These are phyloP conservation scores for Shiraia bambusicola DNA, from an alignment of 2,329 filamentous ascomycete species.

Conservation along the genomic window DNA sequence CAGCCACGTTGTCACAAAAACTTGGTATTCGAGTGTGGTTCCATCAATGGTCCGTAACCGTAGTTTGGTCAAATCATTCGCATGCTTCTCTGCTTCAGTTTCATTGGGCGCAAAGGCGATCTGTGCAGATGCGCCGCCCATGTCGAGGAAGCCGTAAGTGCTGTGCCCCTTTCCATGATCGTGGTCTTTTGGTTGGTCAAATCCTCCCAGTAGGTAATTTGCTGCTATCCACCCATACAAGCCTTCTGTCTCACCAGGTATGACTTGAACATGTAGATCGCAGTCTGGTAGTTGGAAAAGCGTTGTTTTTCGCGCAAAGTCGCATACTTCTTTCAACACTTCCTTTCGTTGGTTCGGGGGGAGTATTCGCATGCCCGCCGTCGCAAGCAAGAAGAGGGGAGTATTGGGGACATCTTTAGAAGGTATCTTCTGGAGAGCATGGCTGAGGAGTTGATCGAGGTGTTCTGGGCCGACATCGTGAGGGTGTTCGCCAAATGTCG, in stretches of 20 bases:
- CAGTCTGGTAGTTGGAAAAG: conserved; percentile 89
- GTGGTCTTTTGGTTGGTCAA: conserved; percentile 74
- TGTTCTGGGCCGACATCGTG: conserved; percentile 78
- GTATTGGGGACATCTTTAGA: conserved; percentile 75
- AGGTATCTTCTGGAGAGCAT: conserved; percentile 79
- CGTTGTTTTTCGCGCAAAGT: conserved; percentile 75
- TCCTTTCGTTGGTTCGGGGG: conserved; percentile 70
- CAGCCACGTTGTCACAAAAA: conserved; percentile 96
- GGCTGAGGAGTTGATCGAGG: conserved; percentile 74
- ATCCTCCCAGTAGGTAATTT: conserved; percentile 91
- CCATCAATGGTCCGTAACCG: conserved; percentile 84
- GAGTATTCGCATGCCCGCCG: conserved; percentile 89
- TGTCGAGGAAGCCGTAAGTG: conserved; percentile 96
- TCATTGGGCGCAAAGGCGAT: conserved; percentile 95
- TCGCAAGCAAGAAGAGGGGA: conserved; percentile 92
- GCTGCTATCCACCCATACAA: conserved; percentile 97
- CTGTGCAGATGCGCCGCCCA: conserved; percentile 96
- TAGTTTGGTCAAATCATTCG: conserved; percentile 82
- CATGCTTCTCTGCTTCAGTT: conserved; percentile 87
- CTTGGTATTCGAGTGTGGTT: conserved; percentile 72
- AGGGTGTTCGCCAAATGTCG: conserved; percentile 79
- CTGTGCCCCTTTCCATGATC: conserved; percentile 84
- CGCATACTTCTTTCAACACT: conserved; percentile 76
- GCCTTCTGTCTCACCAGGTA: conserved; percentile 91
- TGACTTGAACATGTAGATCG: conserved; percentile 85